Evolutionary conservation across 1,284 basidiomycete species (phyloP), one percentile per base, ranked within the genome.

Genomic region (Porodaedalea pini): DNA sequence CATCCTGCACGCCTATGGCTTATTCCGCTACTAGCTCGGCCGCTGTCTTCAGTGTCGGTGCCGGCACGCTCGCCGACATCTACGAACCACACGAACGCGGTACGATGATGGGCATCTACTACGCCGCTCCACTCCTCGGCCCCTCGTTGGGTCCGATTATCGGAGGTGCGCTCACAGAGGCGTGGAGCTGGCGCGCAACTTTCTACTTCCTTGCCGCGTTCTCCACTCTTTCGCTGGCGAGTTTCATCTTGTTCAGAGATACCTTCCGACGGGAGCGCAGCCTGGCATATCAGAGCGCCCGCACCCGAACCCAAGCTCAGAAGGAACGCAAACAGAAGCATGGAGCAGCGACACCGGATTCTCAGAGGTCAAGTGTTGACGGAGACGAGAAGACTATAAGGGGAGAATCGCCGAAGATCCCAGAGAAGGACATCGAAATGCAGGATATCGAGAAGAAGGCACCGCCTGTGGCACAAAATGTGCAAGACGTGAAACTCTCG

Each of bases 251-350:
- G 54, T 86, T 92, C 74, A 83, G 82, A 54, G 92, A 94, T 65
- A 92, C 91, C 0, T 94, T 90, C 74, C 80, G 92, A 13, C 75
- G 78, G 56, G 90, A 94, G 67, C 83, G 92, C 27, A 92, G 89
- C 60, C 70, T 86, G 36, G 80, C 83, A 5, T 94, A 92, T 67
- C 89, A 90, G 67, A 76, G 74, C 48, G 82, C 83, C 3, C 69
- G 86, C 27, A 75, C 58, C 45, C 66, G 67, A 17, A 61, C 60
- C 40, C 54, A 62, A 7, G 61, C 62, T 17, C 66, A 65, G 10
- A 37, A 48, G 7, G 31, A 47, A 19, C 58, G 62, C 51, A 60
- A 59, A 50, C n/a, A 48, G n/a, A 29, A 17, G 17, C 21, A 10
- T 8, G 21, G 11, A 13, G 39, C 21, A 27, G 27, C 40, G 2